Evolutionary conservation across 2,329 filamentous ascomycete genomes (phyloP).

Genomic region (Monosporascus ibericus): DNA sequence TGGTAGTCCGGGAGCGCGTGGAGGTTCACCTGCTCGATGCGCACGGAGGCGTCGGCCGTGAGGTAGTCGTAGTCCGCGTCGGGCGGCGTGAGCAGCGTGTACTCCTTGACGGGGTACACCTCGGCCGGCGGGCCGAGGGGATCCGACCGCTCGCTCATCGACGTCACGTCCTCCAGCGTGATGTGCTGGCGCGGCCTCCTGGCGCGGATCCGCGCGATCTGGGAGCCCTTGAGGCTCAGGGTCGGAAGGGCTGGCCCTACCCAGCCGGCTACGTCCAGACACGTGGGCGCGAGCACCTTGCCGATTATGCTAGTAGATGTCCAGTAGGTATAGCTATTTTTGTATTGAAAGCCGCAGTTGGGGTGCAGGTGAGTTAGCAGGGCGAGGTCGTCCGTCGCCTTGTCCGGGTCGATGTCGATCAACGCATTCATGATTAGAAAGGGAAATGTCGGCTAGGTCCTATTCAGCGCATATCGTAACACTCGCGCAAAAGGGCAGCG

Average conservation of each 20-base stretch:
- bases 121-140: slow-evolving; percentile 60
- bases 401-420: slow-evolving; percentile 67
- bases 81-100: slow-evolving; percentile 50
- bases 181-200: slow-evolving; percentile 51
- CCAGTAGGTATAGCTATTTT: slow-evolving; percentile 71
- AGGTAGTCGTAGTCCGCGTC: slow-evolving; percentile 54
- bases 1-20: slow-evolving; percentile 34
- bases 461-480: neutral
- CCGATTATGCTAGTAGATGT: slow-evolving; percentile 65
- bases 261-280: slow-evolving; percentile 66
- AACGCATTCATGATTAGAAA: slow-evolving; percentile 75
- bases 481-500: neutral
- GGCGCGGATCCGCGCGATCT: slow-evolving; percentile 64
- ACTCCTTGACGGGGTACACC: slow-evolving; percentile 61
- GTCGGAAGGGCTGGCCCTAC: slow-evolving; percentile 66
- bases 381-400: slow-evolving; percentile 57
- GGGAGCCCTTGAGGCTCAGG: slow-evolving; percentile 58
- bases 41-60: slow-evolving; percentile 58
- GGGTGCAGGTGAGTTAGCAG: slow-evolving; percentile 63
- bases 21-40: slow-evolving; percentile 63
- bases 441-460: slow-evolving; percentile 50
- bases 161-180: slow-evolving; percentile 52
- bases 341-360: slow-evolving; percentile 70
- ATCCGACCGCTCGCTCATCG: slow-evolving; percentile 62
- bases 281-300: slow-evolving; percentile 68